Base-by-base conservation (phyloP, 805 yeast species). In the Lipomyces orientalis region DNA sequence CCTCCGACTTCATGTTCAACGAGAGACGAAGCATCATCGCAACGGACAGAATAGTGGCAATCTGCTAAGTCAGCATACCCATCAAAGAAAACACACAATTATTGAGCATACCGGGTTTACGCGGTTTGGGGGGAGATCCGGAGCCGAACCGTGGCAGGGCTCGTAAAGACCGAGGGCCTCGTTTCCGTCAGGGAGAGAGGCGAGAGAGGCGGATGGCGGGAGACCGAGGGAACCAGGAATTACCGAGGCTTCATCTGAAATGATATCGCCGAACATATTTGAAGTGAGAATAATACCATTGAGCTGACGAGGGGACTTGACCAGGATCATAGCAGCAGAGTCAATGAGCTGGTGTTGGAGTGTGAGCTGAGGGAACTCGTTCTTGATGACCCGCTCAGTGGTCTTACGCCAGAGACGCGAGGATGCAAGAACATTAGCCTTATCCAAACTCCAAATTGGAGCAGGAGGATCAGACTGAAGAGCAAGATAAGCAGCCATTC, bases 131-230 rank as follows among this genome's bases (percentile, higher is more conserved):
- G 89, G 88, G 77, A 94, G 87, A 79, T 94, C 99, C 62, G 99
- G 99, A 46, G 99, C 99, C 58, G 97, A 90, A 59, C 99, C 99
- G 79, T 94, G 99, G 78, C 98, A 94, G 73, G 99, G 98, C 82
- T 95, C 99, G 79, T 95, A 95, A 72, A 95, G 84, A 67, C 99
- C 99, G 77, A 95, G 93, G 0, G 98, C 98, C 61, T 85, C 83
- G 84, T 93, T 93, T 52, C 94, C 87, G 80, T 94, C 97, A 63
- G 99, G 99, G 77, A 95, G 85, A n/a, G 98, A 92, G 2, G 98
- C 95, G 76, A 95, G 86, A 25, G 98, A 94, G 2, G 99, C 96
- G 65, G 97, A 91, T 61, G 99, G 99, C 72, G 95, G 85, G 73
- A 95, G 86, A 69, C 99, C 99, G 71, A 95, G 84, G 33, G 98